A percentile compares a stretch with the other conserved stretches of the same genome.
These are phyloP conservation scores for Gossypium raimondii DNA, from an alignment of 345 rosid species.

Conservation along the genomic window DNA sequence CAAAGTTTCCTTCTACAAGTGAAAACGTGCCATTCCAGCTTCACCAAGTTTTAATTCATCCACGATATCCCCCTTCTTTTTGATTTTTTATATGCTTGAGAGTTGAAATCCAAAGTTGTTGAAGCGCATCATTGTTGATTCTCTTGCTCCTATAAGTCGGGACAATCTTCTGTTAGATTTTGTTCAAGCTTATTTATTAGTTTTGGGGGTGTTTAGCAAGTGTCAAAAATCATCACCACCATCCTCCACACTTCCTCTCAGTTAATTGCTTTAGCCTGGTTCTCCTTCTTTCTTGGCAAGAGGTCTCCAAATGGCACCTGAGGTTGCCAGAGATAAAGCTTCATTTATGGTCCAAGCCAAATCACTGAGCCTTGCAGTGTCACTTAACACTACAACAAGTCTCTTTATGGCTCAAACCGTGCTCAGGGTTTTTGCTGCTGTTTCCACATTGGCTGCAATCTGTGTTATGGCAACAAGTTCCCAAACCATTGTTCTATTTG, in stretches of 20 bases:
- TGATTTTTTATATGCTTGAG: not conserved
- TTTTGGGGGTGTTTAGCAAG: not conserved
- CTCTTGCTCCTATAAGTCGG: not conserved
- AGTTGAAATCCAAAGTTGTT: not conserved
- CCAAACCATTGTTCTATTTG: conserved; percentile 26
- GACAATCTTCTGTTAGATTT: not conserved
- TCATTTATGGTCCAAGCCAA: conserved; percentile 7
- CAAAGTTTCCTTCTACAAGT: not conserved
- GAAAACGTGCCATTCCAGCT: not conserved
- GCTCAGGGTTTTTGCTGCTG: conserved; percentile 37
- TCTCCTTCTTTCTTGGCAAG: not conserved
- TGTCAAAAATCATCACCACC: not conserved
- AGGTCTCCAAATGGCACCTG: conserved; percentile 11
- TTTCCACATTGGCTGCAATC: conserved; percentile 34
- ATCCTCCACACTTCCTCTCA: not conserved
- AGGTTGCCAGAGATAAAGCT: conserved; percentile 4
- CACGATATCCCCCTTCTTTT: not conserved
- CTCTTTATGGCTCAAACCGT: conserved; percentile 31
- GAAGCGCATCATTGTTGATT: not conserved
- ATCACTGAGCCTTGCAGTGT: not conserved
- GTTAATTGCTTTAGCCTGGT: not conserved
- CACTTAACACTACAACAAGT: not conserved
- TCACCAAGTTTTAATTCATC: no score
- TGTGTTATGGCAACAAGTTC: conserved; percentile 32
- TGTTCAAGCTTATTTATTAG: not conserved